Conservation (phyloP, 192 early-diverging fungal species). For the Dimargaris cristalligena region DNA sequence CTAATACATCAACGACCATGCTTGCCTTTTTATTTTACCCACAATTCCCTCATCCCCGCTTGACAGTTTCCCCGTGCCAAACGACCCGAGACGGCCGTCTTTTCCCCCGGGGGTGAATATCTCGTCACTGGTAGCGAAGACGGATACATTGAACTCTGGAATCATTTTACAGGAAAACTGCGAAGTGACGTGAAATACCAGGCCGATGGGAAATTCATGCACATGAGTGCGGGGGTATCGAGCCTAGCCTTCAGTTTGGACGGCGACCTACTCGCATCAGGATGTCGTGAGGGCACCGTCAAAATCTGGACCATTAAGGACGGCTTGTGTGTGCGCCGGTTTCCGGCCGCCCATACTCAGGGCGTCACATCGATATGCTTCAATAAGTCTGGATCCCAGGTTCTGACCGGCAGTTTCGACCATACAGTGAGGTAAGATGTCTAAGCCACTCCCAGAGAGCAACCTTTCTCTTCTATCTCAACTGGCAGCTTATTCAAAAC, state of each 20-base stretch:
- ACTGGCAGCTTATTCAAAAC: too few species aligned
- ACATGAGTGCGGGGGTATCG: constrained; percentile 76
- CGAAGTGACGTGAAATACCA: constrained; percentile 82
- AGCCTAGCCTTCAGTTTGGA: constrained; percentile 61
- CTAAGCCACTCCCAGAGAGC: too few species aligned
- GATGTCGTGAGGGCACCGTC: constrained; percentile 69
- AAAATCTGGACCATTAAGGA: constrained; percentile 72
- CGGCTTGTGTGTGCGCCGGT: constrained; percentile 51
- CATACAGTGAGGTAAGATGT: constrained; percentile 42
- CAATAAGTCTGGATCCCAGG: constrained; percentile 54
- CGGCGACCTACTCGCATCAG: constrained; percentile 66
- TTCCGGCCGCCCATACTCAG: constrained; percentile 69
- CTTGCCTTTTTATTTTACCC: too few species aligned
- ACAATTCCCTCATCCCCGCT: background rate
- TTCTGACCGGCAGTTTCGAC: constrained; percentile 72
- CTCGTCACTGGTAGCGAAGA: constrained; percentile 79
- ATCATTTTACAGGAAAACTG: constrained; percentile 78
- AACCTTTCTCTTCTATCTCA: too few species aligned
- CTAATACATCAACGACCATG: too few species aligned
- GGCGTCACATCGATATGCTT: constrained; percentile 70
- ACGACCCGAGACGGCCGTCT: constrained; percentile 53
- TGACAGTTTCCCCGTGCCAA: constrained; percentile 75
- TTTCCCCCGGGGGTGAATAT: constrained; percentile 69
- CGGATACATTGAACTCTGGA: constrained; percentile 96
- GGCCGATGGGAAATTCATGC: constrained; percentile 66